phyloP scores from a whole-genome alignment of 768 basidiomycete genomes.

The Leccinum pellstonianum region DNA sequence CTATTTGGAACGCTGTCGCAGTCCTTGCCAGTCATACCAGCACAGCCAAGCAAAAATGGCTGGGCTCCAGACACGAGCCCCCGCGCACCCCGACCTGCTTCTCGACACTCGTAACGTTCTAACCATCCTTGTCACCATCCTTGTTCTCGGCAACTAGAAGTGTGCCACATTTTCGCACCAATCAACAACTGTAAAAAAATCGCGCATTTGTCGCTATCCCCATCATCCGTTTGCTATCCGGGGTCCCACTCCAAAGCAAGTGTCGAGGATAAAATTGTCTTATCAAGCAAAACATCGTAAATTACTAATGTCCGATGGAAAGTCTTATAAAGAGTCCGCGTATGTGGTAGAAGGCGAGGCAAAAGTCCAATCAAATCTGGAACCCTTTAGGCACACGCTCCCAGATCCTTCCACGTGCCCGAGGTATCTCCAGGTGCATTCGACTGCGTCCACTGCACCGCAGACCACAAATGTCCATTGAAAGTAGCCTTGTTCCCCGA shows the following conservation, averaged over 20 bases:
- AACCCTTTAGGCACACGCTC: constrained; percentile 17
- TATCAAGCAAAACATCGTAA: background rate
- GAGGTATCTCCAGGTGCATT: constrained; percentile 27
- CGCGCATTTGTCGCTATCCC: background rate
- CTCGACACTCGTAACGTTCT: background rate
- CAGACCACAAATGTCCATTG: constrained; percentile 19
- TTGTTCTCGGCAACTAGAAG: background rate
- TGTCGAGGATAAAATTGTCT: background rate
- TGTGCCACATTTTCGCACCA: background rate
- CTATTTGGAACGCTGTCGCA: constrained; percentile 1
- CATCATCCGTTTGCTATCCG: background rate
- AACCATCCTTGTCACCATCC: background rate
- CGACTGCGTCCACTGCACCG: constrained; percentile 24
- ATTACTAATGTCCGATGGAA: background rate
- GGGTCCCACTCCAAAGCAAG: background rate
- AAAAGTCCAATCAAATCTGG: background rate
- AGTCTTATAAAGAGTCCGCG: background rate
- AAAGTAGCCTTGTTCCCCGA: constrained; percentile 19
- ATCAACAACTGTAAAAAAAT: background rate
- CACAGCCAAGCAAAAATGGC: constrained; percentile 22
- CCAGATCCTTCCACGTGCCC: constrained; percentile 26
- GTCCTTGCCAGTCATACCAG: background rate
- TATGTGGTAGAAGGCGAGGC: background rate
- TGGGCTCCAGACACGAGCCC: constrained; percentile 8
- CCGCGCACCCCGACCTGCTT: constrained; percentile 19